Base-by-base conservation (phyloP, 768 basidiomycete species). In the Chalciporus piperatus region DNA sequence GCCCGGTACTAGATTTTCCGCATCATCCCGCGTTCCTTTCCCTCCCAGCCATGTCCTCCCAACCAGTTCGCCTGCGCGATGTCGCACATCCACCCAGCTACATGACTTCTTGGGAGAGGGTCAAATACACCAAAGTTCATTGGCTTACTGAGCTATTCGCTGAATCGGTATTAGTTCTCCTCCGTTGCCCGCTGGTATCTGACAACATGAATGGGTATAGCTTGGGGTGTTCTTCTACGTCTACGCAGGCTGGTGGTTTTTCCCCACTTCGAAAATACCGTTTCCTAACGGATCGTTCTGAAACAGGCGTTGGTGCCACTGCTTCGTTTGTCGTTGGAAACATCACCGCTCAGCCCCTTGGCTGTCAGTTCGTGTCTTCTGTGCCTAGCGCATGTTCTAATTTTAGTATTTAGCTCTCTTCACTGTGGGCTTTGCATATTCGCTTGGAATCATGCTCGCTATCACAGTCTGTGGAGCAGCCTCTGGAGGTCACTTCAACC, bases 401-500 rank as follows among this genome's bases (percentile, higher is more conserved):
- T 39, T 28, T 20, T 14, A 25, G n/a, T 16, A 1, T 19, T 14
- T 47, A 85, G 83, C 78, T 12, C 45, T 86, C 6, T 64, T 80
- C 5, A 82, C 82, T 32, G 69, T 86, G 17, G 85, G 83, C 23
- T 59, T 81, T 28, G 78, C 74, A 1, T 87, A 86, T 65, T 73
- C 76, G 4, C 67, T 77, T 32, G 85, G 85, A 22, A 82, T 85
- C 54, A 56, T 83, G 13, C 74, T 85, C 44, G 85, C 85, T 1
- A 61, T 87, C 46, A 63, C 67, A 9, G 66, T 83, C 23, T 83
- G 78, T 45, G 68, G 67, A 5, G 63, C 76, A 16, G 76, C 83
- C 1, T 85, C 82, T 12, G 82, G 81, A 11, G 79, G 83, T 19
- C 85, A 87, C 59, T 81, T 87, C 63, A 83, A 75, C 48, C 89